Base-by-base conservation (phyloP, 352 stramenopile genomes). In the Phytopythium cucurbitacearum region DNA sequence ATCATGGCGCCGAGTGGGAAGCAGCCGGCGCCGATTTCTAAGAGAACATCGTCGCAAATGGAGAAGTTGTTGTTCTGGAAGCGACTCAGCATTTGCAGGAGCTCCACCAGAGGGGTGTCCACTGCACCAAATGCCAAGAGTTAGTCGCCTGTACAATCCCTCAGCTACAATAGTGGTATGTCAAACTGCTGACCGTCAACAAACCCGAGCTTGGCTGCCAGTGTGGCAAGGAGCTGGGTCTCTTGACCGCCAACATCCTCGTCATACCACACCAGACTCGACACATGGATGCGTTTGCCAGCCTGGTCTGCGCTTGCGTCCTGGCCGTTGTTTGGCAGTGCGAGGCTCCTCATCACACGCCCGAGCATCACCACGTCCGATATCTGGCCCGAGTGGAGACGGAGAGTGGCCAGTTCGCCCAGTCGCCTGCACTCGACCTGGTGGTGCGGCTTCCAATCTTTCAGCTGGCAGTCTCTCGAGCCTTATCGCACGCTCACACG, bases 11-110 rank as follows among this genome's bases (percentile, higher is more conserved):
- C 81, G 1, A 89, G 53, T 4, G 75, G 69, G 44, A 73, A 88
- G 63, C 79, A 92, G 3, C 81, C 81, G 0, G 69, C 70, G 4
- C 76, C 81, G 7, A 88, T 33, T 11, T 77, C 65, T 8, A 85
- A 36, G 35, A 90, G 47, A 43, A 81, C 35, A 8, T 86, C 79
- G 53, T 92, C 79, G 11, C 64, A 80, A 57, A 92, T 85, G n/a
- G 66, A 70, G 36, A 90, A 89, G 37, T 92, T 92, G 64, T 92
- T 92, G 60, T 76, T 82, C 38, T 67, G 68, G 55, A 90, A 90
- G 11, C 81, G 76, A 57, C 78, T 82, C 35, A 92, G 61, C 76
- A 89, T 84, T 34, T 64, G 64, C 57, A 82, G 66, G 45, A 89
- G 57, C 48, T 83, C 63, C 5, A 60, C 51, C 45, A 74, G 56